Conservation (phyloP, 441 rosid genomes). For the Croton laevigatus region DNA sequence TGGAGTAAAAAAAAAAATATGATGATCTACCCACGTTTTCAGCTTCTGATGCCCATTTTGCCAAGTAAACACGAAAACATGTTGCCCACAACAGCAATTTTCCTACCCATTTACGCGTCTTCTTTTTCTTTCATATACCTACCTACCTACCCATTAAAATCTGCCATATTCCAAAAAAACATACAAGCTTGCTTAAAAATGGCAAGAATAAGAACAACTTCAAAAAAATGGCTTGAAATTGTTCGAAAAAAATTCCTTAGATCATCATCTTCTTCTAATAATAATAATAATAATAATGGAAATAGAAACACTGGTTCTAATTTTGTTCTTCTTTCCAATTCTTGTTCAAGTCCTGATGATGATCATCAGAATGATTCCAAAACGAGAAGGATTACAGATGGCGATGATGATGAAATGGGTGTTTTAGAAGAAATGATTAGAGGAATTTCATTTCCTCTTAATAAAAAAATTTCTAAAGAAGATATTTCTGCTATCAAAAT, state of each 20-base stretch:
- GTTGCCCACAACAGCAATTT: constrained; percentile 33
- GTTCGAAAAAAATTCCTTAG: constrained; percentile 39
- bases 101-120: constrained; percentile 32
- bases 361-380: constrained; percentile 10
- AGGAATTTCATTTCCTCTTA: constrained; percentile 12
- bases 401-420: constrained; percentile 12
- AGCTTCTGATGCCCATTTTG: constrained; percentile 27
- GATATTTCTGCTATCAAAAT: constrained; percentile 61
- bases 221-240: constrained; percentile 39
- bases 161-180: not conserved
- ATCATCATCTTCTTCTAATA: constrained; percentile 36
- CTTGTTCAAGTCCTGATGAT: constrained; percentile 20
- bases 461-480: constrained; percentile 25
- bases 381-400: constrained; percentile 7
- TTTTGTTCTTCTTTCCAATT: constrained; percentile 24
- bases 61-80: constrained; percentile 24
- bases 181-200: not conserved
- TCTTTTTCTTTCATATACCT: not conserved
- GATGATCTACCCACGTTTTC: constrained; percentile 36
- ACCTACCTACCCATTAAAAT: not conserved
- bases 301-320: constrained; percentile 15
- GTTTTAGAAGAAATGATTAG: not conserved
- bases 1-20: not conserved
- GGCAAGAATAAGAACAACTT: constrained; percentile 37
- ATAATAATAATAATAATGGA: constrained; percentile 2